These are phyloP conservation scores for Naganishia friedmannii DNA, from an alignment of 768 basidiomycete species.

Conservation along the genomic window DNA sequence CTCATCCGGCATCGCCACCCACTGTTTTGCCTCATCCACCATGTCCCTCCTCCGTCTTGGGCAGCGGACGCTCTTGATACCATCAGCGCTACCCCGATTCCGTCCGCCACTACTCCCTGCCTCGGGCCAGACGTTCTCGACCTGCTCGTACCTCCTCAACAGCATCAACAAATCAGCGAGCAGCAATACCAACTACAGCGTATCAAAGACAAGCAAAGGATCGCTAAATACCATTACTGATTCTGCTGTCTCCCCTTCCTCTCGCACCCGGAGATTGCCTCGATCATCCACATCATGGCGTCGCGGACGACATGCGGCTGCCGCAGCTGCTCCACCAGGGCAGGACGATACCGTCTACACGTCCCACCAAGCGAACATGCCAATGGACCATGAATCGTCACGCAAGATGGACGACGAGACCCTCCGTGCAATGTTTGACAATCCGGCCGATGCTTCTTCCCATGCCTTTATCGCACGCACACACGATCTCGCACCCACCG, in stretches of 20 bases:
- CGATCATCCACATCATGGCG: conserved; percentile 24
- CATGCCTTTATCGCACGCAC: conserved; percentile 25
- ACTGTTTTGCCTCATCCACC: background rate
- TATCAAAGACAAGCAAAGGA: background rate
- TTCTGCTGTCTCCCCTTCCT: conserved; percentile 3
- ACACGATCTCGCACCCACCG: conserved; percentile 55
- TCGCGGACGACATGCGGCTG: conserved; percentile 12
- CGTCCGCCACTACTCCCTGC: background rate
- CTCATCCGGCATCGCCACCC: background rate
- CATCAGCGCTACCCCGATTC: background rate
- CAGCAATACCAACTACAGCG: background rate
- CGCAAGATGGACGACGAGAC: conserved; percentile 28
- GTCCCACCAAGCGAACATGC: background rate
- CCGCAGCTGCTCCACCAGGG: conserved; percentile 16
- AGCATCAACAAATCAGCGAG: background rate
- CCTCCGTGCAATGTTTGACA: conserved; percentile 36
- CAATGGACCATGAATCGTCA: conserved; percentile 3
- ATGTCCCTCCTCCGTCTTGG: conserved; percentile 18
- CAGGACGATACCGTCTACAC: conserved; percentile 8
- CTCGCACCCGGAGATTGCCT: background rate
- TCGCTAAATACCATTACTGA: conserved; percentile 7
- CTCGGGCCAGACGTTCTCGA: background rate
- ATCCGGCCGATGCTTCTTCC: conserved; percentile 6
- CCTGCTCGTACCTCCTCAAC: background rate
- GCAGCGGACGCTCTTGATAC: background rate